phyloP scores from a whole-genome alignment of 192 early-diverging fungal genomes.

The Entomortierella parvispora region DNA sequence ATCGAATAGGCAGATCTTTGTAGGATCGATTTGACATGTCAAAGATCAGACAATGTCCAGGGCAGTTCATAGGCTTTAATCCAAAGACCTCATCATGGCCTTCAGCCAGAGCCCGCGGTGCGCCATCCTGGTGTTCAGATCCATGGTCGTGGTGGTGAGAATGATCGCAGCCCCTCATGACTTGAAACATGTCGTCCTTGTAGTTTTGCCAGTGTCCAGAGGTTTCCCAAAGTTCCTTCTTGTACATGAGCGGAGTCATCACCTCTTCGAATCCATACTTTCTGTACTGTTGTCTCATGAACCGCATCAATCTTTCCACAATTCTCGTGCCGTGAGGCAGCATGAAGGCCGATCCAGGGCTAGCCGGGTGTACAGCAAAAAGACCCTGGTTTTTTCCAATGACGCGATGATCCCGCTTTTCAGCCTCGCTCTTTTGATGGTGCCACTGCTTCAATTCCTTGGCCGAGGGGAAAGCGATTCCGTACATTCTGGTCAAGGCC shows the following conservation, averaged over 20 bases:
- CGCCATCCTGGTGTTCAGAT: slow-evolving; percentile 3
- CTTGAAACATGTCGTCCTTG: slow-evolving; percentile 91
- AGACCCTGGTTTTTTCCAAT: slow-evolving; percentile 76
- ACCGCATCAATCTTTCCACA: slow-evolving; percentile 77
- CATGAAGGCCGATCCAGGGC: slow-evolving; percentile 81
- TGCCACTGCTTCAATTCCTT: slow-evolving; percentile 66
- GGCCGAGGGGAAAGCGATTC: slow-evolving; percentile 71
- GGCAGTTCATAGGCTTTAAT: slow-evolving; percentile 99
- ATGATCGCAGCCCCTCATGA: slow-evolving; percentile 56
- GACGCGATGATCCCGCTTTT: slow-evolving; percentile 72
- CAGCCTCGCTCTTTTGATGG: slow-evolving; percentile 59
- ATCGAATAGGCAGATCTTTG: slow-evolving; percentile 87
- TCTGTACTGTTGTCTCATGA: slow-evolving; percentile 80
- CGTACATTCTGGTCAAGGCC: slow-evolving; percentile 75
- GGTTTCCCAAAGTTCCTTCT: slow-evolving; percentile 92
- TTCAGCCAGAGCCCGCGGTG: slow-evolving; percentile 5
- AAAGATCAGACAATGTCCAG: slow-evolving; percentile 94
- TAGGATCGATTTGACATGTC: slow-evolving; percentile 83
- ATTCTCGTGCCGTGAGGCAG: slow-evolving; percentile 84
- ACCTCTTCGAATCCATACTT: slow-evolving; percentile 88
- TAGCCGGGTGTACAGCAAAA: slow-evolving; percentile 76
- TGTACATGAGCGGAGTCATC: slow-evolving; percentile 91
- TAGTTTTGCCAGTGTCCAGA: slow-evolving; percentile 98
- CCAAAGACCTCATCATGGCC: slow-evolving; percentile 72
- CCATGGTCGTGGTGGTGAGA: slow-evolving; percentile 12